phyloP scores from a whole-genome alignment of 2,329 filamentous ascomycete species.

The Harringtonia lauricola region DNA sequence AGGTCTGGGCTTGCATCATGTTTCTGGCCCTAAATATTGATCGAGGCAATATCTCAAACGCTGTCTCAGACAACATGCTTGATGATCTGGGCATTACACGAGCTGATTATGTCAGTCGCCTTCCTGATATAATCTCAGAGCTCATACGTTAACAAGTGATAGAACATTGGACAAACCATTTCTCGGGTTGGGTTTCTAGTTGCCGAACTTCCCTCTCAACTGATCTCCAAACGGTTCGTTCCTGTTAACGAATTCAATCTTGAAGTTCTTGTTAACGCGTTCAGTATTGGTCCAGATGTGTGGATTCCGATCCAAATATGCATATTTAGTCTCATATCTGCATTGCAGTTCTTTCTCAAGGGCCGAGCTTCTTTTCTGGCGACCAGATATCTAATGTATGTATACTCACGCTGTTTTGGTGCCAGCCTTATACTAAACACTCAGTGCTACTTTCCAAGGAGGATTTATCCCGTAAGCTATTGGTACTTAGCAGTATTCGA shows the following conservation, averaged over 20 bases:
- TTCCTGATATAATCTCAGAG: not conserved
- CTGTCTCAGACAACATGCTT: not conserved
- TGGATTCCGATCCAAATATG: constrained; percentile 19
- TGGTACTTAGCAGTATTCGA: not conserved
- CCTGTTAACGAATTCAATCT: too few species aligned
- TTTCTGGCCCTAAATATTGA: not conserved
- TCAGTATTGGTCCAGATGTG: constrained; percentile 2
- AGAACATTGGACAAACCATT: constrained; percentile 21
- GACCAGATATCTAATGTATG: constrained; percentile 20
- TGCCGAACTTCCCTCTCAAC: constrained; percentile 3
- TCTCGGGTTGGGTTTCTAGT: constrained; percentile 14
- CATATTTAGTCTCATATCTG: constrained; percentile 16
- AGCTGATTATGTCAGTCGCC: not conserved
- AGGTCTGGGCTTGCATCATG: not conserved
- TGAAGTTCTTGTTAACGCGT: not conserved
- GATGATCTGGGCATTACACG: not conserved
- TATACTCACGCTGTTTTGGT: not conserved
- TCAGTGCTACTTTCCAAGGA: constrained; percentile 20
- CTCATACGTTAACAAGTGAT: not conserved
- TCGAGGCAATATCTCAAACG: not conserved
- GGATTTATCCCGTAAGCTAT: constrained; percentile 49
- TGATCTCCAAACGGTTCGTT: constrained; percentile 11
- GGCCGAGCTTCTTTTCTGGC: constrained; percentile 20
- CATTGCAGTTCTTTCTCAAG: constrained; percentile 15
- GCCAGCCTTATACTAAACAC: not conserved